phyloP scores from a whole-genome alignment of 495 filamentous ascomycete species.

The Peziza echinospora region DNA sequence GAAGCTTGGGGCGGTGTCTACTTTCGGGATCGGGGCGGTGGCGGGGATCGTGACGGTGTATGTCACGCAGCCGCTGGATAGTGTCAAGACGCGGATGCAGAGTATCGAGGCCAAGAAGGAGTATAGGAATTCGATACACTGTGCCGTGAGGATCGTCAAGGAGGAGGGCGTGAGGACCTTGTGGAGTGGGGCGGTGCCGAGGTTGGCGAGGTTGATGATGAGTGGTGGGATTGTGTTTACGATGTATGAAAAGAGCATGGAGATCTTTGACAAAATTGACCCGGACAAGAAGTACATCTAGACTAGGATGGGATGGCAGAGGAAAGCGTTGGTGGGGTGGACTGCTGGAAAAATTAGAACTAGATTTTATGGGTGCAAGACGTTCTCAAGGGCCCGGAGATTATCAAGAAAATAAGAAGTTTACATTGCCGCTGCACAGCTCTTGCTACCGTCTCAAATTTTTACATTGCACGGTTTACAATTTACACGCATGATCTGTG shows the following conservation, averaged over 20 bases:
- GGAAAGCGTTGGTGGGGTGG: no score
- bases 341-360: no score
- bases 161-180: conserved; percentile 80
- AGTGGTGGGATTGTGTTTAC: conserved; percentile 96
- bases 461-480: no score
- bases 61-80: conserved; percentile 78
- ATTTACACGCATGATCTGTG: no score
- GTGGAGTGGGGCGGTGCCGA: conserved; percentile 80
- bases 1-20: conserved; percentile 72
- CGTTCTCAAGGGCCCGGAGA: no score
- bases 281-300: conserved; percentile 73
- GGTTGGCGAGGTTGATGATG: conserved; percentile 61
- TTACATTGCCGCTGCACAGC: no score
- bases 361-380: no score
- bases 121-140: conserved; percentile 78
- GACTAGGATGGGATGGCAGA: no score
- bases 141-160: conserved; percentile 61
- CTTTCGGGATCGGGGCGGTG: conserved; percentile 75
- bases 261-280: conserved; percentile 57
- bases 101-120: conserved; percentile 63
- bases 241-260: conserved; percentile 98
- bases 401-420: no score
- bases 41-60: conserved; percentile 89
- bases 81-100: conserved; percentile 97
- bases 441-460: no score